Base-by-base conservation (phyloP, 352 stramenopile genomes). In the Plasmopara muralis region DNA sequence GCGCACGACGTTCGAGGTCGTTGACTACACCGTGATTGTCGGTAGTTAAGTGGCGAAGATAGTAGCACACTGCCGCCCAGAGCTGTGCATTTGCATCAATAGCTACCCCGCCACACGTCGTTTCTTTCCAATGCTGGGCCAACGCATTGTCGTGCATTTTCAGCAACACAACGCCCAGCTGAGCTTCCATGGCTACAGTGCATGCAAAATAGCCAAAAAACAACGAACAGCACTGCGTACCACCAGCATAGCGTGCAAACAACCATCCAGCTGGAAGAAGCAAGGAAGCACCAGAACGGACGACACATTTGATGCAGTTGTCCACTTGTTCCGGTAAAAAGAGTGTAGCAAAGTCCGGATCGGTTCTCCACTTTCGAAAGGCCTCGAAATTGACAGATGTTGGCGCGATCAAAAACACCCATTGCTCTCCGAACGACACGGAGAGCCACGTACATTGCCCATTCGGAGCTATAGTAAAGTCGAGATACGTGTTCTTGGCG, bases 321-420 rank as follows among this genome's bases (percentile, higher is more conserved):
- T 87, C 74, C 35, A 87, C 71, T 33, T 64, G 69, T 38, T 92
- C 77, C 0, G 64, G 69, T 28, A 94, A 68, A 59, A 91, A 89
- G 16, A 73, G 53, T 13, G 61, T 61, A 4, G 68, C 62, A 9
- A 64, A 63, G 4, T 64, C 47, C 0, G 47, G 66, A 12, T 78
- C 71, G 29, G n/a, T 53, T 47, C 70, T 74, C 83, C 83, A 94
- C 28, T 80, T 53, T 20, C 70, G 65, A 46, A 85, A 92, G 2
- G 60, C 54, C 0, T 77, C 64, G 3, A 83, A 47, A 60, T 83
- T 76, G 14, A 52, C 43, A 0, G 30, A 15, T 2, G 74, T 77
- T 15, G 83, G 81, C 8, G 80, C 66, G 41, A 94, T 72, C 14
- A 92, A 58, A 43, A 83, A 88, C 16, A 86, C 66, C 60, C 70